Base-by-base conservation (phyloP, 1,139 yeast genomes). In the Protomyces inouyei region DNA sequence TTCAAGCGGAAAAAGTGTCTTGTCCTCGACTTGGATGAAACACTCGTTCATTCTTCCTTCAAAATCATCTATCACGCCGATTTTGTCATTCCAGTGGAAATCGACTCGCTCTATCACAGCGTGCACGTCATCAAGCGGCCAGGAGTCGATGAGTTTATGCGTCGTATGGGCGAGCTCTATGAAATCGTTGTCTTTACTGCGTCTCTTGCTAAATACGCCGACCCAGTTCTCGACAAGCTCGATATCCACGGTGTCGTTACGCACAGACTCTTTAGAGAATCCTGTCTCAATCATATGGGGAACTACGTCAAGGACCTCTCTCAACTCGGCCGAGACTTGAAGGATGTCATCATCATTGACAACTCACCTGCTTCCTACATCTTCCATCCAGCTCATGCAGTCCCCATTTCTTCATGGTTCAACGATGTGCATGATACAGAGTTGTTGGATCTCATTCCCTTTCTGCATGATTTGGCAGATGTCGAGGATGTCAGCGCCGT, bases 361-460 rank as follows among this genome's bases (percentile, higher is more conserved):
- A 93, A 93, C 76, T 91, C 97, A 1, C 98, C 99, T 1, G 96
- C 98, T 5, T 89, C 97, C 14, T 93, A 95, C 75, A 85, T 92
- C 65, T 89, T 93, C 80, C 98, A 93, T 74, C 98, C 98, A 28
- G 96, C 90, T 73, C 97, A 93, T 78, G 96, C 98, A 14, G 87
- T 95, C 52, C 99, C 99, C n/a, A 89, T 93, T 40, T 89, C 97
- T 69, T 86, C 95, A 75, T 93, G 99, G 99, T 93, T 95, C 79
- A 89, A 97, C 71, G 99, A 93, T 77, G 86, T 95, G 52, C 98
- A 93, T 75, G 99, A 93, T 75, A 92, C 92, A 73, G 99, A 93
- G 79, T 80, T 93, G 71, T 77, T 89, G 69, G 98, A 93, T 76
- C 84, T 93, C 76, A 79, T 95, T 67, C 98, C 98, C 16, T 85